Percentiles rank a stretch among this genome's conserved stretches.
Conservation (phyloP, 2,329 filamentous ascomycete genomes). For the Trichocomaceae sp. region DNA sequence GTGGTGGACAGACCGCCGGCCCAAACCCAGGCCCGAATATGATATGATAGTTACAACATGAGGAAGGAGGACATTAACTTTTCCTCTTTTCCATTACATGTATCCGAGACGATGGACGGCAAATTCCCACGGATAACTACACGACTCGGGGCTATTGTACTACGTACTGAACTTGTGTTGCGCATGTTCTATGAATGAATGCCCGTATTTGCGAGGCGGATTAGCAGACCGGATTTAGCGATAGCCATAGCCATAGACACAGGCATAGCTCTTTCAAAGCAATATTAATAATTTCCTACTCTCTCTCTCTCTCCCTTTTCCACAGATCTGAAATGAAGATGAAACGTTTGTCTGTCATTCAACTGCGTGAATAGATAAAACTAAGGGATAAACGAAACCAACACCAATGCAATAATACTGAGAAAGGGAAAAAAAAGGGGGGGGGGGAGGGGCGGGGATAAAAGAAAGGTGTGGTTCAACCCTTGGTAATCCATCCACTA, state of each 20-base stretch:
- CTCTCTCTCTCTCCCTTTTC: too few relatives aligned
- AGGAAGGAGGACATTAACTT: neutral
- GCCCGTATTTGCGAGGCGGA: neutral
- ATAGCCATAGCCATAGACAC: neutral
- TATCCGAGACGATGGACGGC: neutral
- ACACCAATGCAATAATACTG: neutral
- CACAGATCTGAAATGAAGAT: too few relatives aligned
- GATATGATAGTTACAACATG: neutral
- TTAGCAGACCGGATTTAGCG: neutral
- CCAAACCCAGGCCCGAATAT: constrained; percentile 17
- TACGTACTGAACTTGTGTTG: neutral
- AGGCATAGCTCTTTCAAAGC: neutral
- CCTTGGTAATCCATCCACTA: constrained; percentile 85
- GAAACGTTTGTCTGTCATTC: neutral
- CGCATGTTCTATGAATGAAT: neutral
- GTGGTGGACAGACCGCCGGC: constrained; percentile 19
- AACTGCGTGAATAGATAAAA: neutral
- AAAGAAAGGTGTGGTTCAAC: constrained; percentile 25
- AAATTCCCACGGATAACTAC: neutral
- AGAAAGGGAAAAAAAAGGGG: neutral
- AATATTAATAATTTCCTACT: constrained; percentile 1
- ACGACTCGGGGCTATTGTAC: constrained; percentile 2
- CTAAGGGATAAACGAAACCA: neutral
- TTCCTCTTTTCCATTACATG: neutral
- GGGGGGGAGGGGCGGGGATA: too few relatives aligned